Evolutionary conservation across 2,329 filamentous ascomycete genomes (phyloP).

Genomic region (Trichophyton rubrum): DNA sequence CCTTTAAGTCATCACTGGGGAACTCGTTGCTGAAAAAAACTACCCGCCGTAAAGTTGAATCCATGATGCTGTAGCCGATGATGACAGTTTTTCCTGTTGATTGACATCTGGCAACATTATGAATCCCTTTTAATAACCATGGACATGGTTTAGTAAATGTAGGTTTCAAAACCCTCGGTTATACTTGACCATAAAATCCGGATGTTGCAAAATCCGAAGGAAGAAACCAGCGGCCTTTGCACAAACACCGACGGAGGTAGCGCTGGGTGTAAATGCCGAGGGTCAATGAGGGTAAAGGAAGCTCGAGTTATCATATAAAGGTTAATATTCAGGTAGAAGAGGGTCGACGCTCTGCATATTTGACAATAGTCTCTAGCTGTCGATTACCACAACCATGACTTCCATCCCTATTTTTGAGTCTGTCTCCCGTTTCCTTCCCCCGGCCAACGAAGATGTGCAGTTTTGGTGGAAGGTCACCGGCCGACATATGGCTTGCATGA

Average conservation of each 20-base stretch:
- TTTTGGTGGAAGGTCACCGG: neutral
- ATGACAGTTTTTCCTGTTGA: neutral
- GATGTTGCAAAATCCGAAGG: neutral
- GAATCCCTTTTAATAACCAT: neutral
- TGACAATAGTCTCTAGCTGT: neutral
- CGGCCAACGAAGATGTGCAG: neutral
- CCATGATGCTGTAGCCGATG: neutral
- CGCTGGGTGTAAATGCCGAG: neutral
- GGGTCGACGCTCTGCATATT: neutral
- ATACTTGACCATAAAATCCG: neutral
- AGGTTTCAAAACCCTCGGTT: neutral
- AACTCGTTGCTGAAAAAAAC: conserved; percentile 41
- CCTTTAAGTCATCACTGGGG: conserved; percentile 32
- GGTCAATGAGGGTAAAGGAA: neutral
- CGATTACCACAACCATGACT: neutral
- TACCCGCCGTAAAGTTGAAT: neutral
- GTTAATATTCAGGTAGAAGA: neutral
- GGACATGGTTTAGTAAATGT: neutral
- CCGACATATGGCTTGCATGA: neutral
- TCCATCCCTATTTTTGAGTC: neutral
- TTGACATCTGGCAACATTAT: neutral
- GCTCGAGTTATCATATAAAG: neutral
- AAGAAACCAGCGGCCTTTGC: neutral
- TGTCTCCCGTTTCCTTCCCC: neutral
- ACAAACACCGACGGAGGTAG: neutral